Base-by-base conservation (phyloP, 2,329 filamentous ascomycete species). In the Scedosporium dehoogii region DNA sequence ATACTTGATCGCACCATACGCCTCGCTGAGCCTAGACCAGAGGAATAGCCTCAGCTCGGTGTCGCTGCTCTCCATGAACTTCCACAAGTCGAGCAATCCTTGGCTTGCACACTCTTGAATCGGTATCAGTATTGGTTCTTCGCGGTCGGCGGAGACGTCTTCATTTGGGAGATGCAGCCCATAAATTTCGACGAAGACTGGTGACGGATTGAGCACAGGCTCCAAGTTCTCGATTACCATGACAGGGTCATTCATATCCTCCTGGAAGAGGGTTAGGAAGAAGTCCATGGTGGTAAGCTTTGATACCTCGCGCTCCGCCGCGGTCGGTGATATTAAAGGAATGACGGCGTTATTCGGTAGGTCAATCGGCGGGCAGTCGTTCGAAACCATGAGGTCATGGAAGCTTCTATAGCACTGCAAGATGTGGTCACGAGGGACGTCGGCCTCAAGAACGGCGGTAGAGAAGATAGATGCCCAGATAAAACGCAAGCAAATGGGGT, bases 271-370 rank as follows among this genome's bases (percentile, higher is more conserved):
- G 44, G 87, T 90, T 59, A 92, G 81, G 73, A 99, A 97, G 73
- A 97, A 97, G 70, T 97, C 93, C 84, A 96, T 94, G 0, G 93
- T 97, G 14, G 91, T 96, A 41, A 97, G 81, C 69, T 92, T 92
- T 12, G 91, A 93, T 27, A 97, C 88, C 71, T 99, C 93, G 62
- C 91, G 87, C 65, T 97, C 92, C 6, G 94, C 87, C 0, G 91
- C 90, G n/a, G 83, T 81, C 2, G 85, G 76, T 0, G 93, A 97
- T 59, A 99, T 83, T 65, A 94, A 90, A 0, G 91, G 85, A 87
- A 99, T 96, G 21, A 92, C 83, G 1, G 85, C 83, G 70, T 96
- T 97, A 72, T 99, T 97, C 3, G 88, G 84, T 0, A 97, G 78
- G 41, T 81, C 77, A 12, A 90, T 83, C 0, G 78, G 74, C 3